Conservation (phyloP, 2,329 filamentous ascomycete species). For the Aspergillus cejpii region DNA sequence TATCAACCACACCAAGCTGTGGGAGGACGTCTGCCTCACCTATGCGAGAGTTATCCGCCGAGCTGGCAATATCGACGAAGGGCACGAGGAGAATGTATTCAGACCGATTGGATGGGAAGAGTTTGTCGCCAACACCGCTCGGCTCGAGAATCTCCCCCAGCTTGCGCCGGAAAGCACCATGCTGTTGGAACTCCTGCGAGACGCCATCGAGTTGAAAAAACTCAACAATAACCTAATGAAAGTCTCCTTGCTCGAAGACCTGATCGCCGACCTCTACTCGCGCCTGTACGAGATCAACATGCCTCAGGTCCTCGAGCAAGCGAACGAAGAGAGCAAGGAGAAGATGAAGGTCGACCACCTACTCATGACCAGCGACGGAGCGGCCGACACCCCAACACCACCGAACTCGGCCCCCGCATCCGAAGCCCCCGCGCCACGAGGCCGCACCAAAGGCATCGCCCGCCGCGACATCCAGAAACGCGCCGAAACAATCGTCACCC, state of each 20-base stretch:
- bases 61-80: slow-evolving; percentile 51
- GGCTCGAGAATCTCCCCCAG: slow-evolving; percentile 55
- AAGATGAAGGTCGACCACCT: slow-evolving; percentile 45
- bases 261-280: slow-evolving; percentile 87
- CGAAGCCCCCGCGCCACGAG: slow-evolving; percentile 32
- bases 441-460: slow-evolving; percentile 52
- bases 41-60: slow-evolving; percentile 57
- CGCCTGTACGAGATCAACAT: slow-evolving; percentile 42
- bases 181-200: slow-evolving; percentile 57
- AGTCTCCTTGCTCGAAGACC: slow-evolving; percentile 74
- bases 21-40: slow-evolving; percentile 54
- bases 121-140: slow-evolving; percentile 53
- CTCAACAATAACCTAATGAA: slow-evolving; percentile 87
- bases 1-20: slow-evolving; percentile 56
- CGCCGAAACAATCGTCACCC: slow-evolving; percentile 51
- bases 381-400: slow-evolving; percentile 27
- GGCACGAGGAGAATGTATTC: slow-evolving; percentile 60
- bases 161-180: slow-evolving; percentile 42
- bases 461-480: slow-evolving; percentile 53
- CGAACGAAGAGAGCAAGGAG: slow-evolving; percentile 42
- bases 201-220: slow-evolving; percentile 63
- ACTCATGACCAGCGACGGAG: slow-evolving; percentile 35
- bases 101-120: slow-evolving; percentile 59
- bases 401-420: slow-evolving; percentile 28
- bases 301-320: slow-evolving; percentile 36